Percentiles rank a stretch among this genome's conserved stretches.
phyloP scores from a whole-genome alignment of 768 basidiomycete genomes.

The Sporobolomyces phaffii region DNA sequence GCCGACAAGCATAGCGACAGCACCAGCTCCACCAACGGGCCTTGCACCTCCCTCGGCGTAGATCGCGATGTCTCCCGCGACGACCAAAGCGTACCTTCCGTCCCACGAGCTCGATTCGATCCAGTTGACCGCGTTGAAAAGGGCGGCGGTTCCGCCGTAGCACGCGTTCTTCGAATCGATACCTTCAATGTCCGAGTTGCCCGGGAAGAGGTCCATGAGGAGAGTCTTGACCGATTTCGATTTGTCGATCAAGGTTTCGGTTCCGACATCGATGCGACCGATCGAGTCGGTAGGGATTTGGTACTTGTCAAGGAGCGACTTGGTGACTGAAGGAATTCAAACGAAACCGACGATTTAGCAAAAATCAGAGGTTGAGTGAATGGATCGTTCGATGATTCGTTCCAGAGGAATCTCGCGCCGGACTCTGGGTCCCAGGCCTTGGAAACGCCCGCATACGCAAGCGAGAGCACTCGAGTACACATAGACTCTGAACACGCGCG shows the following conservation, averaged over 20 bases:
- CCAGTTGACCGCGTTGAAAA: constrained; percentile 99
- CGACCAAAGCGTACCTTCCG: constrained; percentile 92
- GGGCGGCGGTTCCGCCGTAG: constrained; percentile 95
- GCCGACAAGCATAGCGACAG: constrained; percentile 88
- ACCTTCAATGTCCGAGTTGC: constrained; percentile 94
- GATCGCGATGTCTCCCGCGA: constrained; percentile 93
- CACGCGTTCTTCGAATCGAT: constrained; percentile 99
- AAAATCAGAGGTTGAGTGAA: too few species aligned
- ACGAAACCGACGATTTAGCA: background rate
- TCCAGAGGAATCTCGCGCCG: too few species aligned
- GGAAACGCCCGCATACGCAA: too few species aligned
- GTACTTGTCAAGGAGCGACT: constrained; percentile 83
- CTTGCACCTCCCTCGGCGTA: constrained; percentile 93
- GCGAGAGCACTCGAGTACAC: too few species aligned
- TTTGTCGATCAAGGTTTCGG: constrained; percentile 99
- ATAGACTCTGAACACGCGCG: too few species aligned
- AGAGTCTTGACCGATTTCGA: constrained; percentile 97
- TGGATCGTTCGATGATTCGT: background rate
- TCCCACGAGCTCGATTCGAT: constrained; percentile 94
- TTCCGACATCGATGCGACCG: constrained; percentile 95
- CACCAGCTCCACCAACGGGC: constrained; percentile 94
- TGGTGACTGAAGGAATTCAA: constrained; percentile 58
- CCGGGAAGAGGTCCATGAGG: constrained; percentile 95
- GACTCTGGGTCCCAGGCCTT: too few species aligned
- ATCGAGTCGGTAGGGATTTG: constrained; percentile 93